phyloP scores from a whole-genome alignment of 495 filamentous ascomycete species.

The Xylaria venustula region DNA sequence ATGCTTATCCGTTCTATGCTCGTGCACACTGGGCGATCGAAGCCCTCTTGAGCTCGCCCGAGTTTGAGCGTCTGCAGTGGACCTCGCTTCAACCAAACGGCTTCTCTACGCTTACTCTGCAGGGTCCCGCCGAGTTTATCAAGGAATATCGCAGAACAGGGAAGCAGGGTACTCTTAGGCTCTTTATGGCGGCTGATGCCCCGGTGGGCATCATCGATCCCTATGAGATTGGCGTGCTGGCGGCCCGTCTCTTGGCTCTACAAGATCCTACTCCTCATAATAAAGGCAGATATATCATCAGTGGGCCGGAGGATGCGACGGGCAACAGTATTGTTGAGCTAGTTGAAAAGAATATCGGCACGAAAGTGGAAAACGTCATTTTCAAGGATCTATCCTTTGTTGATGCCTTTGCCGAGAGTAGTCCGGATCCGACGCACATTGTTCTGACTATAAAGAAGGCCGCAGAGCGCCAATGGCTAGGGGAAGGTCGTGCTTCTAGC shows the following conservation, averaged over 20 bases:
- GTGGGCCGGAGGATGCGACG: constrained; percentile 43
- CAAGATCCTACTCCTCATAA: constrained; percentile 36
- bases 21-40: constrained; percentile 50
- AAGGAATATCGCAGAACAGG: constrained; percentile 41
- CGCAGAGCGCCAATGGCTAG: constrained; percentile 24
- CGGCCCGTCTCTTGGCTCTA: constrained; percentile 38
- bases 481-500: constrained; percentile 30
- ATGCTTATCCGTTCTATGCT: constrained; percentile 39
- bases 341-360: constrained; percentile 42
- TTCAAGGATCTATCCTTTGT: constrained; percentile 39
- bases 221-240: constrained; percentile 39
- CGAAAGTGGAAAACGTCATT: constrained; percentile 31
- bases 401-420: constrained; percentile 27
- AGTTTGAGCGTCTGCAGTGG: constrained; percentile 43
- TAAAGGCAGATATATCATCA: constrained; percentile 41
- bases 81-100: constrained; percentile 47
- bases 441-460: constrained; percentile 13
- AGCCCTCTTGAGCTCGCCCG: constrained; percentile 35
- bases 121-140: constrained; percentile 25
- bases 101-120: constrained; percentile 30
- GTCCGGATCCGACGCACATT: constrained; percentile 6
- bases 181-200: constrained; percentile 31
- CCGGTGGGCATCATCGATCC: constrained; percentile 40
- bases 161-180: constrained; percentile 27
- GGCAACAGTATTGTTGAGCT: constrained; percentile 39